Evolutionary conservation across 495 filamentous ascomycete genomes (phyloP).

Genomic region (Hypoxylon cercidicola): DNA sequence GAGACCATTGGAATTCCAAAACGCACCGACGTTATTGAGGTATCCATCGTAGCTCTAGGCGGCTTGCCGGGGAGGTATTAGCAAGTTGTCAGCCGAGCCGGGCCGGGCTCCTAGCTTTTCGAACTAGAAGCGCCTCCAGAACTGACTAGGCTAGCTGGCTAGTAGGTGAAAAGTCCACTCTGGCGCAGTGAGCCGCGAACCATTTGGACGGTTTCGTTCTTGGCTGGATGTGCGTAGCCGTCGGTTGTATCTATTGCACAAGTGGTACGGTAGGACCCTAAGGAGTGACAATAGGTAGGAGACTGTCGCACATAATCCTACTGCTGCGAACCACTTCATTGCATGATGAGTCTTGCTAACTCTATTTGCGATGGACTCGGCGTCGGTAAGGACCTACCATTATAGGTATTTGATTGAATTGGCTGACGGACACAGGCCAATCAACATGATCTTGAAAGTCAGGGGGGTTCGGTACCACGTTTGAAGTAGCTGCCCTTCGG

Average conservation of each 20-base stretch:
- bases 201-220: slow-evolving; percentile 9
- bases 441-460: slow-evolving; percentile 9
- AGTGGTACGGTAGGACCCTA: slow-evolving; percentile 14
- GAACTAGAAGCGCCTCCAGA: slow-evolving; percentile 6
- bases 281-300: slow-evolving; percentile 22
- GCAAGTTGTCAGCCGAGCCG: slow-evolving; percentile 31
- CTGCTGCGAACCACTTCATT: slow-evolving; percentile 20
- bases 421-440: slow-evolving; percentile 4
- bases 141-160: slow-evolving; percentile 6
- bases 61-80: slow-evolving; percentile 44
- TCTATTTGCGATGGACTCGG: slow-evolving; percentile 3
- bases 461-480: slow-evolving; percentile 15
- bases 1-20: slow-evolving; percentile 24
- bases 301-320: slow-evolving; percentile 33
- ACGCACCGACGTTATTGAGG: slow-evolving; percentile 1
- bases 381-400: slow-evolving; percentile 1
- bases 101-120: slow-evolving; percentile 33
- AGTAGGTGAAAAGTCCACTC: background rate
- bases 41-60: slow-evolving; percentile 20
- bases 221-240: slow-evolving; percentile 16
- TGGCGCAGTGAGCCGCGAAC: slow-evolving; percentile 18
- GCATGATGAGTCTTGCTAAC: slow-evolving; percentile 16
- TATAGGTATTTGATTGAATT: slow-evolving; percentile 17
- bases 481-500: slow-evolving; percentile 21
- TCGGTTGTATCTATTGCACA: background rate